Conservation (phyloP, 2,329 filamentous ascomycete genomes). For the Hypoxylon sp. region DNA sequence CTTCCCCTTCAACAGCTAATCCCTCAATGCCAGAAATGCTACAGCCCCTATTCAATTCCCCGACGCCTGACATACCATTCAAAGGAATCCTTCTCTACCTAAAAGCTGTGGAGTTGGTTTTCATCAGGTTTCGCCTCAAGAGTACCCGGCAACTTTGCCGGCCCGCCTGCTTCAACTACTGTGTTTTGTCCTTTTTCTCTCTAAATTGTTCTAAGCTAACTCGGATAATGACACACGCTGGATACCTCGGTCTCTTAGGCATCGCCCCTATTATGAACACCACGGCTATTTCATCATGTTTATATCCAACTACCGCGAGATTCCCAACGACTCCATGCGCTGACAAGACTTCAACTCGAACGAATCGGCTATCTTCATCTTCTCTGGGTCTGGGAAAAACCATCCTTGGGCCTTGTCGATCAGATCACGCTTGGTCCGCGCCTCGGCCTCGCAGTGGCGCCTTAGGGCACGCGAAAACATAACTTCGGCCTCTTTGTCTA, state of each 20-base stretch:
- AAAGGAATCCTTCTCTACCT: background rate
- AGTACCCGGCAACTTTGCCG: background rate
- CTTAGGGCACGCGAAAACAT: slow-evolving; percentile 76
- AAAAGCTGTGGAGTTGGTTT: slow-evolving; percentile 7
- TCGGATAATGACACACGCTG: background rate
- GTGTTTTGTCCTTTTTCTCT: background rate
- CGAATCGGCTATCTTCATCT: slow-evolving; percentile 76
- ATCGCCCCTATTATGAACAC: background rate
- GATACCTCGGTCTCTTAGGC: background rate
- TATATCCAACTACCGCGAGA: slow-evolving; percentile 44
- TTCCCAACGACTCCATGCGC: slow-evolving; percentile 60
- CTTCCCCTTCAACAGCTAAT: background rate
- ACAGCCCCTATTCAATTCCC: slow-evolving; percentile 6
- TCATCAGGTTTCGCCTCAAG: background rate
- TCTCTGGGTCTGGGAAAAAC: slow-evolving; percentile 84
- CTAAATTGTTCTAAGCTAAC: slow-evolving; percentile 1
- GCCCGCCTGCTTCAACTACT: background rate
- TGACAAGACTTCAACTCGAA: slow-evolving; percentile 66
- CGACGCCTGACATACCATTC: slow-evolving; percentile 17
- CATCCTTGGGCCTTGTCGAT: slow-evolving; percentile 86
- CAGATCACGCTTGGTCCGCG: slow-evolving; percentile 71
- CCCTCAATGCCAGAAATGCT: slow-evolving; percentile 8
- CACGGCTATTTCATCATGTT: background rate
- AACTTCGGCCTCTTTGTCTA: slow-evolving; percentile 83
- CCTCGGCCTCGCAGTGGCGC: slow-evolving; percentile 80